phyloP scores from a whole-genome alignment of 2,329 filamentous ascomycete species.

The Botrytis fabae region DNA sequence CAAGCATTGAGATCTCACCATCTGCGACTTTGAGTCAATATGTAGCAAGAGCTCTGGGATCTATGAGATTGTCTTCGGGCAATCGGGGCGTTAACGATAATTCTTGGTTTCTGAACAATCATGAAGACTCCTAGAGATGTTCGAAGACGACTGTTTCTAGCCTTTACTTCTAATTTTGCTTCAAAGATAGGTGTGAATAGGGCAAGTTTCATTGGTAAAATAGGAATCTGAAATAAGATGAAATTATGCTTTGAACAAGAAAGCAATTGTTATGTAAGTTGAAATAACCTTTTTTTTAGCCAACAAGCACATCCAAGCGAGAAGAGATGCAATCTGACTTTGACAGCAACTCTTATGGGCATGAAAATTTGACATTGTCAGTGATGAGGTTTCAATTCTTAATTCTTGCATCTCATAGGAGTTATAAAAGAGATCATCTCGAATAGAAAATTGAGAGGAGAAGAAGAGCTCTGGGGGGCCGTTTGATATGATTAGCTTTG shows the following conservation, averaged over 20 bases:
- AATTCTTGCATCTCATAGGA: neutral
- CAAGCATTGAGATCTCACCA: too few species aligned
- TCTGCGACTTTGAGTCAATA: neutral
- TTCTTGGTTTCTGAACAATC: neutral
- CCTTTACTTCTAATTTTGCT: neutral
- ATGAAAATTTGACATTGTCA: neutral
- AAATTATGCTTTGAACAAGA: neutral
- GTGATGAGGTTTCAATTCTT: neutral
- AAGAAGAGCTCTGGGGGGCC: neutral
- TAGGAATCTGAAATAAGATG: neutral
- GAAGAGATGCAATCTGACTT: neutral
- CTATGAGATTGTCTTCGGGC: neutral
- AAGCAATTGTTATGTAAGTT: neutral
- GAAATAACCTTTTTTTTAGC: too few species aligned
- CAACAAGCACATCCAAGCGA: neutral
- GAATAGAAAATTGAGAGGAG: neutral
- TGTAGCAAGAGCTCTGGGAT: too few species aligned
- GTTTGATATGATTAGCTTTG: accelerated
- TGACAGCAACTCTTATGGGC: neutral
- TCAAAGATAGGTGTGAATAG: neutral
- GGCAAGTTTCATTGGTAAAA: neutral
- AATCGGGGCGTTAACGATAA: neutral
- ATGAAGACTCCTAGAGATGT: neutral
- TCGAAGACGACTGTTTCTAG: neutral
- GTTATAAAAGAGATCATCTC: neutral